Evolutionary conservation across 345 rosid genomes (phyloP).

Genomic region (Ailanthus altissimus): DNA sequence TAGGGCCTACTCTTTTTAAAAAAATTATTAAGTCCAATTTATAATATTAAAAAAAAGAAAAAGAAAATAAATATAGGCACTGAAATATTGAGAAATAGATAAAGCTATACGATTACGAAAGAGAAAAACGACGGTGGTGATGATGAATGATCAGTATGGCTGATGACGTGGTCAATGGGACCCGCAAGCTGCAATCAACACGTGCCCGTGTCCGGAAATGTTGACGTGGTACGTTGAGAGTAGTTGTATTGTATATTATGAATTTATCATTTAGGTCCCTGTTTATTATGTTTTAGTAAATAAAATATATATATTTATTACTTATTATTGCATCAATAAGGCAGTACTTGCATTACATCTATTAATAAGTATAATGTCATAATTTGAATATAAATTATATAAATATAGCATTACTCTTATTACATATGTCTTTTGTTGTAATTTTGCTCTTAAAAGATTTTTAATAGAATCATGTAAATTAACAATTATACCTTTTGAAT

Average conservation of each 20-base stretch:
- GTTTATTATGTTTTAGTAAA: too few species aligned
- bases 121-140: background rate
- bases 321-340: too few species aligned
- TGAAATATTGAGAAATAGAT: conserved; percentile 16
- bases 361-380: too few species aligned
- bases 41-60: too few species aligned
- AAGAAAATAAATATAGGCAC: conserved; percentile 20
- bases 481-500: too few species aligned
- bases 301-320: too few species aligned
- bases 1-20: background rate
- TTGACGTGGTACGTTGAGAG: conserved; percentile 40
- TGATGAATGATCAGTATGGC: conserved; percentile 11
- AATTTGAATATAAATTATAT: too few species aligned
- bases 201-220: conserved; percentile 53
- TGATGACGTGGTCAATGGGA: conserved; percentile 19
- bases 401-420: too few species aligned
- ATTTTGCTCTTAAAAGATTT: too few species aligned
- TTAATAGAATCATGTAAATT: too few species aligned
- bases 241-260: background rate
- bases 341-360: too few species aligned
- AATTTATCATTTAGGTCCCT: background rate
- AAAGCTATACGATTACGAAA: background rate
- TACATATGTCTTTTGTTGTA: too few species aligned
- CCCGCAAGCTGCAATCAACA: conserved; percentile 45
- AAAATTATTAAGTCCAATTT: conserved; percentile 1